Evolutionary conservation across 2,329 filamentous ascomycete genomes (phyloP), one percentile per base, ranked within the genome.

Genomic region (Penicillium sp.): DNA sequence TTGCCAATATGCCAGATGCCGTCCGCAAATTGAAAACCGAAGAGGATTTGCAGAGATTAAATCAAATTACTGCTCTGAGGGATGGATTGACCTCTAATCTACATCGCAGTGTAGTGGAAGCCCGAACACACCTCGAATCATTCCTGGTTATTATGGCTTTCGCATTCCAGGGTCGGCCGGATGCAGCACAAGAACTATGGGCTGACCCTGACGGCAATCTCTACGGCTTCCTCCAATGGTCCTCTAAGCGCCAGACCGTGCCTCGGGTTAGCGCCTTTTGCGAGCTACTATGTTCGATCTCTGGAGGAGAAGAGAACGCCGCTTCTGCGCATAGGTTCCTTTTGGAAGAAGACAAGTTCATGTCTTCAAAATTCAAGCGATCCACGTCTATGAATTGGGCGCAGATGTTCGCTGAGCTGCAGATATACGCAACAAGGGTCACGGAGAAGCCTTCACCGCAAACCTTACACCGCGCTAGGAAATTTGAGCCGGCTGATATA

Each of bases 261-360:
- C 95, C 95, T n/a, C 85, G 97, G 26, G 93, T 96, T 62, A 95
- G 92, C 64, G 93, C 94, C 13, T 99, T 98, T 70, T 99, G 95
- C 76, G 94, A 98, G 74, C 94, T 99, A 88, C 83, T 99, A 17
- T 91, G 93, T 71, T 90, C 93, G 1, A 89, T 99, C 52, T 92
- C 95, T 0, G 88, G 90, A 56, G 92, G 92, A 56, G 87, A 92
- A 58, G 87, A 91, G 57, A 95, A 92, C 69, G 94, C 95, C 30
- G 89, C 90, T 58, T 86, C 91, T 17, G 92, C 94, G 0, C 94
- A 99, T 75, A 88, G 89, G 54, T 99, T 99, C 72, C 82, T 99
- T 51, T 84, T 95, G 2, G 94, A 97, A 69, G 95, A 99, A 73
- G 88, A 90, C 3, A 85, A 88, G 62, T 87, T 89, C 53, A 84